Conservation (phyloP, 805 yeast genomes). For the Suhomyces sp. region DNA sequence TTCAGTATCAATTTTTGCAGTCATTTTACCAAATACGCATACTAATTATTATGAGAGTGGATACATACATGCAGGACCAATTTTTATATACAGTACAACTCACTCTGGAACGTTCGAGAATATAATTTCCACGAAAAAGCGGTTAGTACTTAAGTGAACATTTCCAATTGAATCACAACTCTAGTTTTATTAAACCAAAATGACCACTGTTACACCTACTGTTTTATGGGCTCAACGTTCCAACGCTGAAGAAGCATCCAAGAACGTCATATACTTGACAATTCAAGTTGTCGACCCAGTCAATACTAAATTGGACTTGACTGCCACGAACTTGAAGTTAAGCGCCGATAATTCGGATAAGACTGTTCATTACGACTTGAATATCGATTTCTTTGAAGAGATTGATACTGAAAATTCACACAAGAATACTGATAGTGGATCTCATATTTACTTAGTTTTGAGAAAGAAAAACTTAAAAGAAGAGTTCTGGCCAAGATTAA, state of each 20-base stretch:
- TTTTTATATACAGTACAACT: background rate
- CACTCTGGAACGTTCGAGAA: slow-evolving; percentile 6
- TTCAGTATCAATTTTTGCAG: background rate
- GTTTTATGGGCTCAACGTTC: slow-evolving; percentile 98
- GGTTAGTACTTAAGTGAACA: background rate
- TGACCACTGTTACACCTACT: slow-evolving; percentile 38
- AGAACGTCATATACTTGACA: slow-evolving; percentile 74
- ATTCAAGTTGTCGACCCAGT: slow-evolving; percentile 69
- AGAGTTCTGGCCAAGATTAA: slow-evolving; percentile 95
- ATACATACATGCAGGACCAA: background rate
- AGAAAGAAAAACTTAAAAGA: slow-evolving; percentile 64
- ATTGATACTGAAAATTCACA: slow-evolving; percentile 67
- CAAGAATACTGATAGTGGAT: slow-evolving; percentile 52
- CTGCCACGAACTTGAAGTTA: slow-evolving; percentile 53
- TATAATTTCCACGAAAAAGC: background rate
- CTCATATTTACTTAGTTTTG: slow-evolving; percentile 60
- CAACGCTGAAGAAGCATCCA: slow-evolving; percentile 62
- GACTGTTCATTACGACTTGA: slow-evolving; percentile 58
- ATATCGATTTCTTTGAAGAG: slow-evolving; percentile 72
- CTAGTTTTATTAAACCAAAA: slow-evolving; percentile 3
- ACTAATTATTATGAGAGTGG: background rate
- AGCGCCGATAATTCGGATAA: slow-evolving; percentile 41
- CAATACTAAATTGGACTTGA: slow-evolving; percentile 59
- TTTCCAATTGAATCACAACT: background rate
- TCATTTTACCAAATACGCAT: background rate